These are phyloP conservation scores for Jamesozyma piceae DNA, from an alignment of 805 yeast genomes.

Conservation along the genomic window DNA sequence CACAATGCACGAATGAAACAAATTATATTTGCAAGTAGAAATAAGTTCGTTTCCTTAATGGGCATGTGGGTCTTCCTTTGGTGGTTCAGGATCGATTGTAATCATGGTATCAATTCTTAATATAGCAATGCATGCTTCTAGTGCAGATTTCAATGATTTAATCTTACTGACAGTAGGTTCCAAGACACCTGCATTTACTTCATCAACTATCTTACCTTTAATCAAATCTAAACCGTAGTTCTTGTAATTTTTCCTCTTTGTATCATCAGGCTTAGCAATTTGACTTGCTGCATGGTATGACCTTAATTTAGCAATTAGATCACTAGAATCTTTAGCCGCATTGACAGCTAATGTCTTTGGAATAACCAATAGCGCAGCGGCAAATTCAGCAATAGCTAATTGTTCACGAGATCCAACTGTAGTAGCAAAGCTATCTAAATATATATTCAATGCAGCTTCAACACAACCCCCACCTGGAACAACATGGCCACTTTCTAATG, in stretches of 20 bases:
- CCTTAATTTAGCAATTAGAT: constrained; percentile 87
- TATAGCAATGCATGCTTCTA: constrained; percentile 97
- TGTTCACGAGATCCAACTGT: constrained; percentile 97
- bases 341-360: constrained; percentile 96
- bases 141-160: constrained; percentile 86
- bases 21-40: not conserved
- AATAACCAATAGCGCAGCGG: constrained; percentile 75
- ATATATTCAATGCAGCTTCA: constrained; percentile 89
- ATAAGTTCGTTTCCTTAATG: constrained; percentile 32
- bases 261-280: constrained; percentile 71
- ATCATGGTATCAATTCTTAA: constrained; percentile 97
- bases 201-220: constrained; percentile 86
- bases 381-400: constrained; percentile 95
- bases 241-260: constrained; percentile 74
- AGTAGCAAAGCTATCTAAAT: constrained; percentile 93
- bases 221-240: constrained; percentile 89
- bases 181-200: constrained; percentile 72
- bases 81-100: constrained; percentile 91
- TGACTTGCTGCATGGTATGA: constrained; percentile 95
- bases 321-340: constrained; percentile 96
- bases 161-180: constrained; percentile 94
- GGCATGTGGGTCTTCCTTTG: constrained; percentile 83
- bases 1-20: not conserved
- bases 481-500: constrained; percentile 85
- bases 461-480: constrained; percentile 99